Base-by-base conservation (phyloP, 306 rosid genomes). In the Sicyos baderoa region DNA sequence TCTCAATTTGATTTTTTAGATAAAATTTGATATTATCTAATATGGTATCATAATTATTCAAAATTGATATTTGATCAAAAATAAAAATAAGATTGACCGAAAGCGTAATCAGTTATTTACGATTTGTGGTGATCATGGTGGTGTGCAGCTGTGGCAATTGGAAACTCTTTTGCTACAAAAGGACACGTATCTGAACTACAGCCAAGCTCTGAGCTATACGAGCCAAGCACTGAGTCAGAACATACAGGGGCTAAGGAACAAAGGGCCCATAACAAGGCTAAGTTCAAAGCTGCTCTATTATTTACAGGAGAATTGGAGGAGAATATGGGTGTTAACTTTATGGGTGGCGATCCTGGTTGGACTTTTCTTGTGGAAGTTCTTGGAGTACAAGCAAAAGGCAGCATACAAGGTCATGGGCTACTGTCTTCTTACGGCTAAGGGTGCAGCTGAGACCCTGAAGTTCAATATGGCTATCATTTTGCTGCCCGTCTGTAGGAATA, bases 171-270 rank as follows among this genome's bases (percentile, higher is more conserved):
- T 94, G 73, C 80, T 94, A 67, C 99, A 94, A 65, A 94, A 86
- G 86, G 97, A 94, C 78, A 94, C 99, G 60, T 94, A 94, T 77
- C 84, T 88, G 55, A 94, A 81, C 83, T 90, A 94, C 88, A 90
- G 97, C 75, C 99, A 94, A 84, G 99, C 99, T 14, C 84, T 94
- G 45, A 94, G 99, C 86, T 88, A 90, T 81, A 94, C 99, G 7
- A 94, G 99, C 86, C 97, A 90, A 83, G 99, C 99, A 15, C 72
- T 94, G 79, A 94, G 99, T 82, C 99, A 94, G 84, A 94, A 90
- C 78, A 86, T 94, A 56, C 99, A 88, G 48, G 99, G 99, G 47
- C 84, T 90, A 54, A 82, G 97, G 80, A 81, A 72, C 77, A 84
- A 72, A 71, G 81, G 91, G 72, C 86, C 91, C 14, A 84, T 94